These are phyloP conservation scores for Coniochaeta ligniaria DNA, from an alignment of 2,329 filamentous ascomycete species.

Conservation along the genomic window DNA sequence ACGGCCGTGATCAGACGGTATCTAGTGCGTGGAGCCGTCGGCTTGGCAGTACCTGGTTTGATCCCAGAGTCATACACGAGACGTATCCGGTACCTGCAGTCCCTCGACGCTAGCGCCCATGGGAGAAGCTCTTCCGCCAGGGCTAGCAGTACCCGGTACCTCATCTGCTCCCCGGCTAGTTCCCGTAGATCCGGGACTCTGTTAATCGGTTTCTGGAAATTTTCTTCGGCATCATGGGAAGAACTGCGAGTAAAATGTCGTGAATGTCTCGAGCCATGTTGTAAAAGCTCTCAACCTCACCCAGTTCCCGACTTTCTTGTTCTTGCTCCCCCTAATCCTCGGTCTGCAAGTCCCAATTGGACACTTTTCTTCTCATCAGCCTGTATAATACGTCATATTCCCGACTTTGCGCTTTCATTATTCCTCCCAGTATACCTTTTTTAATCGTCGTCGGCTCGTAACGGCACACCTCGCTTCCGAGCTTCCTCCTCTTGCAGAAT, in stretches of 20 bases:
- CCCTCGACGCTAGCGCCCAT: neutral
- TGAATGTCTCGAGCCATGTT: neutral
- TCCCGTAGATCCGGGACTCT: conserved; percentile 1
- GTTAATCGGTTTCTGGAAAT: neutral
- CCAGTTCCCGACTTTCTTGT: neutral
- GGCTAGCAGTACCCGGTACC: neutral
- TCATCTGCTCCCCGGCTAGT: neutral
- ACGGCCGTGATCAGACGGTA: neutral
- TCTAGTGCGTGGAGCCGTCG: neutral
- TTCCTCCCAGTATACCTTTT: neutral
- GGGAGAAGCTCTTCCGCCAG: neutral
- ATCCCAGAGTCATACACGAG: neutral
- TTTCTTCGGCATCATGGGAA: conserved; percentile 3
- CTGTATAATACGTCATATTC: conserved; percentile 1
- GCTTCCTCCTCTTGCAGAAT: neutral
- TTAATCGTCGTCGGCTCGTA: neutral
- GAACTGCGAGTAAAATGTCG: conserved; percentile 1
- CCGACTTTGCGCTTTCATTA: neutral
- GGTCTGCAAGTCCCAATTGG: neutral
- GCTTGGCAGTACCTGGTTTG: neutral
- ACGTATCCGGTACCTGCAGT: neutral
- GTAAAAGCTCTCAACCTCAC: neutral
- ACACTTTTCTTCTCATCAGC: neutral
- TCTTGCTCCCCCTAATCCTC: neutral
- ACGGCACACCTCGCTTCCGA: neutral